Conservation (phyloP, 371 early-diverging fungal genomes). For the Syncephalastrum sp. region DNA sequence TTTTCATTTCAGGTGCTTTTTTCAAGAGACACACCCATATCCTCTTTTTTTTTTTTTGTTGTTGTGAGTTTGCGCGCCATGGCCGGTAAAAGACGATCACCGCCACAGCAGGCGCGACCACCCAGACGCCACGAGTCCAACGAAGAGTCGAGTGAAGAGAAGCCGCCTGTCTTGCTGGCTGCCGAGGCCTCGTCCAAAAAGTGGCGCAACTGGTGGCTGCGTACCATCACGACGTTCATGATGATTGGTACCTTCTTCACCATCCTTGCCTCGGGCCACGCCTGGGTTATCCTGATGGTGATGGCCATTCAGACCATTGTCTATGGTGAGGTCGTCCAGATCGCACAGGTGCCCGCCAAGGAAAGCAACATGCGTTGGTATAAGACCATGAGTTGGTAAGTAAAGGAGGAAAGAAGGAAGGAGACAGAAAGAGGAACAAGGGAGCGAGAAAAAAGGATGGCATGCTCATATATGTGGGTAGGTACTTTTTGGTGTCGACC, state of each 20-base stretch:
- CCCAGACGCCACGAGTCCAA: not conserved
- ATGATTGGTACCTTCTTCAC: constrained; percentile 86
- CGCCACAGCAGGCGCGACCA: constrained; percentile 1
- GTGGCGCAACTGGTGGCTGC: constrained; percentile 78
- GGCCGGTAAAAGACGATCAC: constrained; percentile 1
- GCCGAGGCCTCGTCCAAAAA: constrained; percentile 58
- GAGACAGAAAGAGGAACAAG: not conserved
- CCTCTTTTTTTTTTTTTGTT: constrained; percentile 7
- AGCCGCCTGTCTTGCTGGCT: constrained; percentile 28
- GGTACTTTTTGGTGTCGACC: constrained; percentile 77
- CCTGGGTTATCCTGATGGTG: constrained; percentile 76
- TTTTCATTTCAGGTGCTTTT: no score
- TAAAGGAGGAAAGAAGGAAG: not conserved
- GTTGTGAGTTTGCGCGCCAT: not conserved
- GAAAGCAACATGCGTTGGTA: constrained; percentile 89
- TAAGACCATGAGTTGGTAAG: constrained; percentile 83
- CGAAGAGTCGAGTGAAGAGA: not conserved
- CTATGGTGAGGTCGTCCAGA: constrained; percentile 88
- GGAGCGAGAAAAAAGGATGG: not conserved
- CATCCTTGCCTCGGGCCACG: constrained; percentile 78
- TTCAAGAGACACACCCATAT: no score
- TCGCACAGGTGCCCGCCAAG: constrained; percentile 84
- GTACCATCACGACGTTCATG: constrained; percentile 82
- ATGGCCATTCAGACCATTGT: constrained; percentile 72
- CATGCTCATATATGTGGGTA: not conserved